Percentiles rank a stretch among this genome's conserved stretches.
Evolutionary conservation across 352 stramenopile genomes (phyloP).

Genomic region (Phytopythium montanum): DNA sequence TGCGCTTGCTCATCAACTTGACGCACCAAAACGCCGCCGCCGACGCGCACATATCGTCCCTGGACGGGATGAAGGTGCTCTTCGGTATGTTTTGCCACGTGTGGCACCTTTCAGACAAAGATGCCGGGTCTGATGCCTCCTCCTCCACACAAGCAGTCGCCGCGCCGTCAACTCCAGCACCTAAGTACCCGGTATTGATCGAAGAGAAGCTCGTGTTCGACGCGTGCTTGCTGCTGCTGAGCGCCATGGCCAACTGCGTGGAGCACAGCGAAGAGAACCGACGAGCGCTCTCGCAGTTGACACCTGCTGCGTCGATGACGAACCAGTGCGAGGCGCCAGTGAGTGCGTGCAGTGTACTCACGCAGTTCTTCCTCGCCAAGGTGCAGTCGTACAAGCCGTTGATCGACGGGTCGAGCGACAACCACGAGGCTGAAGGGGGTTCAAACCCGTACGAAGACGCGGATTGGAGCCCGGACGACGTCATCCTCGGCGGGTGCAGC

Average conservation of each 20-base stretch:
- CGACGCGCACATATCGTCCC: slow-evolving; percentile 28
- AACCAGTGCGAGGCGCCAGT: not conserved
- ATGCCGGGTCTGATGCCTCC: not conserved
- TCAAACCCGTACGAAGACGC: not conserved
- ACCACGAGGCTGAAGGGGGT: not conserved
- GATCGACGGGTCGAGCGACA: slow-evolving; percentile 16
- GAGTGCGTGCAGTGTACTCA: slow-evolving; percentile 34
- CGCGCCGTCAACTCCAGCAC: not conserved
- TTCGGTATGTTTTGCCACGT: slow-evolving; percentile 41
- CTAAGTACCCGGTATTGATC: not conserved
- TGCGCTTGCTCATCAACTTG: slow-evolving; percentile 77
- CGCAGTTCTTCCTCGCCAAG: slow-evolving; percentile 50
- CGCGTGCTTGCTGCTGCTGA: slow-evolving; percentile 49
- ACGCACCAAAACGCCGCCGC: slow-evolving; percentile 66
- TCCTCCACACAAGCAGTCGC: not conserved
- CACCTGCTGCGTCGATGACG: not conserved
- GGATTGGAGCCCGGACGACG: slow-evolving; percentile 64
- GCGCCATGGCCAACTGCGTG: slow-evolving; percentile 68
- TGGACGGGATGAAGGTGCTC: slow-evolving; percentile 39
- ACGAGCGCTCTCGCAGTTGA: slow-evolving; percentile 23
- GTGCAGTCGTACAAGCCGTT: slow-evolving; percentile 48
- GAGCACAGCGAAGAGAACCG: slow-evolving; percentile 60
- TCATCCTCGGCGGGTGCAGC: slow-evolving; percentile 64
- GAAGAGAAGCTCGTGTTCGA: slow-evolving; percentile 62
- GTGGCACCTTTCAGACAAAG: slow-evolving; percentile 12